These are phyloP conservation scores for Sinapis alba DNA, from an alignment of 441 rosid genomes.

Conservation along the genomic window DNA sequence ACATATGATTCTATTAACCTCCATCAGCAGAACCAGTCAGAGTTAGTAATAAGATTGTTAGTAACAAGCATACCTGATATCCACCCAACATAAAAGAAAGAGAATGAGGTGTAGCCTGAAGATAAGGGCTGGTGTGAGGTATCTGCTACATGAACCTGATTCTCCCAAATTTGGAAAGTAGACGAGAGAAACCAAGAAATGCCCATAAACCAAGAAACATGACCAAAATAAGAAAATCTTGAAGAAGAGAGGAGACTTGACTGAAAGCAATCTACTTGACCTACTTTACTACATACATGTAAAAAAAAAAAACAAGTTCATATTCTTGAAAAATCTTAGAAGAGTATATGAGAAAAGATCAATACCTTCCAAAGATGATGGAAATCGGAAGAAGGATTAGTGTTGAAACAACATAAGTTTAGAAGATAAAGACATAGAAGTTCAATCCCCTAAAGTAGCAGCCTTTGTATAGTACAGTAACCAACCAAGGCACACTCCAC, in stretches of 20 bases:
- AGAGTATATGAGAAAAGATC: neutral
- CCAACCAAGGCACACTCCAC: neutral
- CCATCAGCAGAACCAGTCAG: neutral
- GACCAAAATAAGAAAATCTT: slow-evolving; percentile 33
- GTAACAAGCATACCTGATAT: slow-evolving; percentile 10
- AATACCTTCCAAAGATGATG: slow-evolving; percentile 11
- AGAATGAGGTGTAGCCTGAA: slow-evolving; percentile 44
- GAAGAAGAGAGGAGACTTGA: slow-evolving; percentile 30
- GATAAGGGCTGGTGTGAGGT: slow-evolving; percentile 50
- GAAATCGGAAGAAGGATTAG: neutral
- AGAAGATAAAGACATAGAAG: neutral
- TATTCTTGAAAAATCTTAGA: neutral
- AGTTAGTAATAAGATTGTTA: slow-evolving; percentile 6
- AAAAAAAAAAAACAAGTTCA: neutral
- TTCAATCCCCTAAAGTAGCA: neutral
- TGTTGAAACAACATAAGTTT: slow-evolving; percentile 24
- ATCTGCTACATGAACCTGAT: slow-evolving; percentile 38
- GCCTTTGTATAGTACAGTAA: neutral
- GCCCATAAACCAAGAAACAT: neutral
- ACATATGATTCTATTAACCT: neutral
- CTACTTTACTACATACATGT: slow-evolving; percentile 15
- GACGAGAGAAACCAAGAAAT: neutral
- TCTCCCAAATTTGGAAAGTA: neutral
- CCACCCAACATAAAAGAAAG: neutral
- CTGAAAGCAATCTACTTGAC: neutral